Evolutionary conservation across 345 rosid genomes (phyloP).

Genomic region (Kandelia obovata): DNA sequence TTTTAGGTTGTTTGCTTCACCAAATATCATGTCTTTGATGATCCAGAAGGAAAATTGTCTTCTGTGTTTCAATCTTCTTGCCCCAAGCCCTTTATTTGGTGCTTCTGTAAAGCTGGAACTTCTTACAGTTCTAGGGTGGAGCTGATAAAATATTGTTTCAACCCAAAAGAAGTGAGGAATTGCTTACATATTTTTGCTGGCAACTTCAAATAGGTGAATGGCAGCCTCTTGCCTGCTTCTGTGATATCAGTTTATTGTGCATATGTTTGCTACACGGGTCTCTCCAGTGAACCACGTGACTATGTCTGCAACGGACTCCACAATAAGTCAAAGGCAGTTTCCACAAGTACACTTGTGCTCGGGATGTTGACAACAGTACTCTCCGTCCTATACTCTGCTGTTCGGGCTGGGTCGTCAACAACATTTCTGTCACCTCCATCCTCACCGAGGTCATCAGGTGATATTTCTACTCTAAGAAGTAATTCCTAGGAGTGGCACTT

Average conservation of each 20-base stretch:
- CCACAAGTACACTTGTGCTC: conserved; percentile 69
- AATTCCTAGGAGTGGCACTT: neutral
- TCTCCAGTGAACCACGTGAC: conserved; percentile 90
- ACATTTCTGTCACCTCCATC: conserved; percentile 84
- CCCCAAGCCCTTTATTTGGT: too few species aligned
- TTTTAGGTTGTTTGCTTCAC: too few species aligned
- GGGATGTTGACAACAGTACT: conserved; percentile 95
- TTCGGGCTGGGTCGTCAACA: conserved; percentile 92
- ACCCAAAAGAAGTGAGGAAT: too few species aligned
- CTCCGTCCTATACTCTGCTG: conserved; percentile 81
- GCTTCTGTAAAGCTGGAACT: too few species aligned
- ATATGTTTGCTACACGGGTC: conserved; percentile 93
- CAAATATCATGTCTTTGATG: too few species aligned
- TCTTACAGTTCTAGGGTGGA: too few species aligned
- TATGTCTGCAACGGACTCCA: conserved; percentile 91
- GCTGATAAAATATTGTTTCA: too few species aligned
- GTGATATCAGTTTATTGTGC: conserved; percentile 89
- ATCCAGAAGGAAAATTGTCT: too few species aligned
- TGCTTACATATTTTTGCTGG: conserved; percentile 3
- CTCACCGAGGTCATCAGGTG: conserved; percentile 75
- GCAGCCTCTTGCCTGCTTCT: conserved; percentile 96
- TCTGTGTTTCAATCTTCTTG: too few species aligned
- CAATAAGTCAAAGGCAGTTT: conserved; percentile 65
- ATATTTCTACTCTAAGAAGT: neutral
- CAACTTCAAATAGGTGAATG: conserved; percentile 60